Base-by-base conservation (phyloP, 495 filamentous ascomycete genomes). In the Friedmanniomyces endolithicus region DNA sequence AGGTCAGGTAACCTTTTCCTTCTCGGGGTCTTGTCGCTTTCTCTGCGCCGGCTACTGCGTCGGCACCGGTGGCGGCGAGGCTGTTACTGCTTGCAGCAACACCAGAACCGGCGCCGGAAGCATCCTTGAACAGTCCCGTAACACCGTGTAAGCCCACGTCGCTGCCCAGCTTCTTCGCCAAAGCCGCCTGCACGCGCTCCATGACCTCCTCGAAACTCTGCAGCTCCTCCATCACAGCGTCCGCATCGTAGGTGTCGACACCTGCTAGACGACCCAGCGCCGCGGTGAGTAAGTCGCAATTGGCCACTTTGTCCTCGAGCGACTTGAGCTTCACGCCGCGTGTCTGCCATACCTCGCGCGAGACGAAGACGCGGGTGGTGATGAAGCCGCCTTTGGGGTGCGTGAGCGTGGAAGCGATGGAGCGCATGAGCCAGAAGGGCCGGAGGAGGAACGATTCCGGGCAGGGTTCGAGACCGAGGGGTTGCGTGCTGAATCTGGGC, bases 351-450 rank as follows among this genome's bases (percentile, higher is more conserved):
- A 90, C 86, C 60, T 97, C 90, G 20, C 87, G 77, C 7, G 92
- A 94, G 4, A 98, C 75, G 63, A 97, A 97, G 1, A 97, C 76
- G 57, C 87, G 87, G 25, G 82, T 88, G 27, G 90, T 92, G 17
- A 98, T 65, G 66, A 95, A 98, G 8, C 89, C 92, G 24, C 92
- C 92, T 20, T 86, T 83, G 6, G 90, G 86, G 65, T 97, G 89
- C 20, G 84, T 83, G 27, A 97, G 80, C 1, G 90, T 95, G 64
- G 97, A 88, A 66, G 90, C 95, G 20, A 98, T 74, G 50, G 83
- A 84, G 50, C 94, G 78, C 84, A 98, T 90, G 17, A 97, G 78
- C 94, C 94, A 97, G 70, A 94, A 97, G 2, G 92, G 92, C 14
- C 92, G 83, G 0, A 94, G 77, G 45, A 94, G 77, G 52, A 82